Evolutionary conservation across 495 filamentous ascomycete genomes (phyloP).

Genomic region (Neurospora africana): DNA sequence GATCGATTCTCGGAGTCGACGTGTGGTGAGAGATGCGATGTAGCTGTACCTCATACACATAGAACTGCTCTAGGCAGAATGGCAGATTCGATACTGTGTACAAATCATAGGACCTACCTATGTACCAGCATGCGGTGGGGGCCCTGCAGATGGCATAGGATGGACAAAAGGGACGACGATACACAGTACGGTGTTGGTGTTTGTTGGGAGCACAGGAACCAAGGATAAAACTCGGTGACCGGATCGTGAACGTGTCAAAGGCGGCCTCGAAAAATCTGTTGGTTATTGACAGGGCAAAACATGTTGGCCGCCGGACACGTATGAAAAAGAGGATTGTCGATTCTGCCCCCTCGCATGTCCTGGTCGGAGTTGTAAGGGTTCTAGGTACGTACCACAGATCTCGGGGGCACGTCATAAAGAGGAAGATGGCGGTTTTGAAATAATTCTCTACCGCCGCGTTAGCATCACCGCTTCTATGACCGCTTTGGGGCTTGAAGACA

Average conservation of each 20-base stretch:
- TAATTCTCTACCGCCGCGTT: not conserved
- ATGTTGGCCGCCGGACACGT: not conserved
- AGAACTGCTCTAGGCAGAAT: not conserved
- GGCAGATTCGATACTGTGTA: not conserved
- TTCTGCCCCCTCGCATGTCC: not conserved
- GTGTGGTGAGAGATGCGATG: not conserved
- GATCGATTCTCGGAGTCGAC: not conserved
- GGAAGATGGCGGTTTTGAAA: not conserved
- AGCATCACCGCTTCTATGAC: not conserved
- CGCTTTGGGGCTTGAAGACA: not conserved
- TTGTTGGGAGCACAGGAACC: not conserved
- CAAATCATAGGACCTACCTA: not conserved
- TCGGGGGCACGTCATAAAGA: not conserved
- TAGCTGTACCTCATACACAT: not conserved
- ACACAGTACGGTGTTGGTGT: not conserved
- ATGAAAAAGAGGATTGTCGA: not conserved
- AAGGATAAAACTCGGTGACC: not conserved
- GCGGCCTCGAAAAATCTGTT: not conserved
- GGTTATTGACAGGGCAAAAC: not conserved
- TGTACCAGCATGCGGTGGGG: not conserved
- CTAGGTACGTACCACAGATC: not conserved
- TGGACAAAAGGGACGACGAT: not conserved
- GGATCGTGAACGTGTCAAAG: not conserved
- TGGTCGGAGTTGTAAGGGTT: not conserved
- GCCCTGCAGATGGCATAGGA: not conserved